phyloP scores from a whole-genome alignment of 306 rosid genomes.

The Potentilla sterilis region DNA sequence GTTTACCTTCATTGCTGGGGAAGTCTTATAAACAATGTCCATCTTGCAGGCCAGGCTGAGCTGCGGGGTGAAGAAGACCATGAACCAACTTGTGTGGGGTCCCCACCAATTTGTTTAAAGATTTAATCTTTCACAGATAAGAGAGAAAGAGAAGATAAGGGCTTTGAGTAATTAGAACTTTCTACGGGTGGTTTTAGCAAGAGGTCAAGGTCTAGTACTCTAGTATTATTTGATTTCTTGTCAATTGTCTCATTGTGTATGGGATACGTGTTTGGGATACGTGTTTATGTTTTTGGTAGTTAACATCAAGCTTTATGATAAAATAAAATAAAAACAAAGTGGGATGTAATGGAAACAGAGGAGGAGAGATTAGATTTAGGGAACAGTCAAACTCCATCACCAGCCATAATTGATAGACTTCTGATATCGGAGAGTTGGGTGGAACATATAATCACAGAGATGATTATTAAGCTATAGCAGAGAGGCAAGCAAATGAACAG shows the following conservation, averaged over 20 bases:
- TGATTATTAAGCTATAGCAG: neutral
- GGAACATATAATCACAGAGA: neutral
- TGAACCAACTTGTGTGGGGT: neutral
- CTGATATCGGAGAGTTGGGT: neutral
- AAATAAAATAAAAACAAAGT: neutral
- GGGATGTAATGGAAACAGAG: neutral
- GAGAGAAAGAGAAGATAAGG: no score
- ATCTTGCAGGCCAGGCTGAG: no score
- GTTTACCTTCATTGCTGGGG: conserved; percentile 1
- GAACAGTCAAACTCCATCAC: neutral
- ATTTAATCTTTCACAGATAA: conserved; percentile 6
- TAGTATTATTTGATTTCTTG: neutral
- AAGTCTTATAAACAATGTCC: neutral
- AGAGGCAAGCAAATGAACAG: neutral
- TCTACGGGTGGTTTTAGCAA: neutral
- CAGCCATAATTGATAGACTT: neutral
- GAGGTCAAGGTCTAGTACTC: neutral
- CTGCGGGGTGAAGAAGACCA: neutral
- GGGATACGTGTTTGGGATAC: neutral
- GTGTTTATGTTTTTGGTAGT: neutral
- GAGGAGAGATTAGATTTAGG: neutral
- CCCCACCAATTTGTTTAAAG: neutral
- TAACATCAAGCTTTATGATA: neutral
- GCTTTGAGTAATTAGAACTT: neutral
- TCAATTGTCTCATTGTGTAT: neutral